Conservation (phyloP, 1,139 yeast genomes). For the Yamadazyma mexicana region DNA sequence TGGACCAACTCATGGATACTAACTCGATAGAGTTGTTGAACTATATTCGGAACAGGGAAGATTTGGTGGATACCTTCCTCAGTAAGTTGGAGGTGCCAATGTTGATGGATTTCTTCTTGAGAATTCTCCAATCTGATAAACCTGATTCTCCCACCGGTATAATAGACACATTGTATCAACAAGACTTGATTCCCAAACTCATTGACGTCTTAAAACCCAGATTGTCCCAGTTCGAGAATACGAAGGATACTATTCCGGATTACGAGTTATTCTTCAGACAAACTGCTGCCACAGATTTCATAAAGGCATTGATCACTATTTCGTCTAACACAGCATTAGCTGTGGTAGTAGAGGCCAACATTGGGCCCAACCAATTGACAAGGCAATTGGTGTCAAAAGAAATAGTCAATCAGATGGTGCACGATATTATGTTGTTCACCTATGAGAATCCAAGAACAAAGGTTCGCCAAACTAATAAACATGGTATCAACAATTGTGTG, state of each 20-base stretch:
- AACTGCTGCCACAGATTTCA: slow-evolving; percentile 92
- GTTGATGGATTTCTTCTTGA: slow-evolving; percentile 54
- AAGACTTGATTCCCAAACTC: slow-evolving; percentile 51
- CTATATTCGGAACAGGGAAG: slow-evolving; percentile 51
- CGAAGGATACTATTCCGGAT: slow-evolving; percentile 24
- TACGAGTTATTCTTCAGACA: slow-evolving; percentile 60
- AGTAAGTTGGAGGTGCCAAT: slow-evolving; percentile 59
- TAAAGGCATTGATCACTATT: slow-evolving; percentile 89
- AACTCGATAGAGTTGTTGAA: slow-evolving; percentile 51
- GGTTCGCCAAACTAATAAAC: slow-evolving; percentile 34
- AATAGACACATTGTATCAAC: slow-evolving; percentile 51
- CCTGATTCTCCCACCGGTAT: slow-evolving; percentile 66
- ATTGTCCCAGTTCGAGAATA: slow-evolving; percentile 28
- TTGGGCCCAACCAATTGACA: slow-evolving; percentile 48
- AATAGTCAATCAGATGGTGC: slow-evolving; percentile 35
- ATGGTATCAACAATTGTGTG: slow-evolving; percentile 49
- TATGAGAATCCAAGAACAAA: slow-evolving; percentile 17
- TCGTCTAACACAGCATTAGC: slow-evolving; percentile 68
- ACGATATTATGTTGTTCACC: slow-evolving; percentile 41
- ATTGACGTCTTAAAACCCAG: slow-evolving; percentile 51
- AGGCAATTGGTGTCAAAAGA: slow-evolving; percentile 44
- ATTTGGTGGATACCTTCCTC: slow-evolving; percentile 55
- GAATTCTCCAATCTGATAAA: slow-evolving; percentile 65
- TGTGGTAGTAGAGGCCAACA: slow-evolving; percentile 47
- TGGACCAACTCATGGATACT: slow-evolving; percentile 49